phyloP scores from a whole-genome alignment of 2,329 filamentous ascomycete genomes.

The Nothomitra cinnamomea region DNA sequence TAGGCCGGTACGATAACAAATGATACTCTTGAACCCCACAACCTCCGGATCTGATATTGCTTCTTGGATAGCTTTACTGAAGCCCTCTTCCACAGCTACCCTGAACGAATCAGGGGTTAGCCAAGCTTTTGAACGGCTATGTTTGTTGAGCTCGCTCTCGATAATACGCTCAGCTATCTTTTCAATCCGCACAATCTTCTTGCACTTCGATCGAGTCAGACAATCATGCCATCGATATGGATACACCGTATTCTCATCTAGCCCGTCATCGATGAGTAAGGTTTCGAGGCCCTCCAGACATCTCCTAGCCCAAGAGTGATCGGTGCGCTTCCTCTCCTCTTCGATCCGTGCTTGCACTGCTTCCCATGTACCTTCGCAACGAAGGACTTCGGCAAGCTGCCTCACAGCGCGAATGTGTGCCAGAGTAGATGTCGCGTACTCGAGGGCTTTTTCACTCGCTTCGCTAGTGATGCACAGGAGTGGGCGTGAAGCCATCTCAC shows the following conservation, averaged over 20 bases:
- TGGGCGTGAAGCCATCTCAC: conserved; percentile 29
- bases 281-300: conserved; percentile 59
- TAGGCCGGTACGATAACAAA: conserved; percentile 66
- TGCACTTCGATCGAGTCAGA: conserved; percentile 46
- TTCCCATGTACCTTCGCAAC: conserved; percentile 28
- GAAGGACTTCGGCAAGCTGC: conserved; percentile 48
- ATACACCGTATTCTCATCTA: conserved; percentile 40
- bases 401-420: conserved; percentile 52
- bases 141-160: conserved; percentile 28
- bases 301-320: conserved; percentile 39
- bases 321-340: conserved; percentile 24
- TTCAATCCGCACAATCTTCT: conserved; percentile 65
- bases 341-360: conserved; percentile 30
- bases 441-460: conserved; percentile 50
- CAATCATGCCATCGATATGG: conserved; percentile 46
- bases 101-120: conserved; percentile 22
- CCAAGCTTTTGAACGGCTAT: conserved; percentile 15
- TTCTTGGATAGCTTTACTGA: conserved; percentile 34
- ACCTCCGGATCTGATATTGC: conserved; percentile 49
- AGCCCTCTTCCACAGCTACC: conserved; percentile 28
- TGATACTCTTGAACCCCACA: conserved; percentile 66
- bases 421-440: conserved; percentile 43
- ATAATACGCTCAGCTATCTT: conserved; percentile 47
- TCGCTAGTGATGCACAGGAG: conserved; percentile 53
- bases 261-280: conserved; percentile 62